Evolutionary conservation across 495 filamentous ascomycete species (phyloP), one percentile per base, ranked within the genome.

Genomic region (Jackrogersella minutella): DNA sequence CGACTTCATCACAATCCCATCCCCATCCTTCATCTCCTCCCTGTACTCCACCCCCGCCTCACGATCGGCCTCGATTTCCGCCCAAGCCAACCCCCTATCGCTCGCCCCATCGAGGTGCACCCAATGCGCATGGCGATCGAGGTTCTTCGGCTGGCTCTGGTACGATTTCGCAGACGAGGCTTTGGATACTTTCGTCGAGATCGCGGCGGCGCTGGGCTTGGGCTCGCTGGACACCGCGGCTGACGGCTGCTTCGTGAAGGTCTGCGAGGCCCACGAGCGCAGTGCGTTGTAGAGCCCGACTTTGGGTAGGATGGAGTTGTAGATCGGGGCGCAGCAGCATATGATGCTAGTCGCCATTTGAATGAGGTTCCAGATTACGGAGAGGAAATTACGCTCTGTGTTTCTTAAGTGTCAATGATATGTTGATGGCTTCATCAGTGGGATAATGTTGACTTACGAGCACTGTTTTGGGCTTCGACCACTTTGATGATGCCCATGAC

Each of bases 281-380:
- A 46, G 26, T 13, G 26, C 44, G 6, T 26, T 49, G 24, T 49
- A 49, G 1, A 56, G 24, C 13, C 52, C 52, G 2, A 13, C 36
- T 22, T 43, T 56, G n/a, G 52, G 14, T 1, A 56, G 24, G 26
- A 56, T 24, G 6, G 52, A 39, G 1, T 64, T 61, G 50, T 65
- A 70, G 55, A 60, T 57, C 1, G 61, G 61, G 1, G 50, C 67
- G 41, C 62, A 65, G 62, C 62, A 70, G 62, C 67, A 70, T 4
- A 70, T 52, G 19, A 70, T 39, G 52, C 67, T 70, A 5, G 33
- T 39, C 1, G 57, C 41, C 67, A 65, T 64, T 34, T 69, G 66
- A 0, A 54, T 50, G 6, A 33, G 10, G 22, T 54, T 52, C 56
- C 56, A 70, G 28, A 62, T 26, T 8, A 26, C 40, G 5, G 31